Evolutionary conservation across 2,329 filamentous ascomycete genomes (phyloP).

Genomic region (Emmonsiellopsis sp.): DNA sequence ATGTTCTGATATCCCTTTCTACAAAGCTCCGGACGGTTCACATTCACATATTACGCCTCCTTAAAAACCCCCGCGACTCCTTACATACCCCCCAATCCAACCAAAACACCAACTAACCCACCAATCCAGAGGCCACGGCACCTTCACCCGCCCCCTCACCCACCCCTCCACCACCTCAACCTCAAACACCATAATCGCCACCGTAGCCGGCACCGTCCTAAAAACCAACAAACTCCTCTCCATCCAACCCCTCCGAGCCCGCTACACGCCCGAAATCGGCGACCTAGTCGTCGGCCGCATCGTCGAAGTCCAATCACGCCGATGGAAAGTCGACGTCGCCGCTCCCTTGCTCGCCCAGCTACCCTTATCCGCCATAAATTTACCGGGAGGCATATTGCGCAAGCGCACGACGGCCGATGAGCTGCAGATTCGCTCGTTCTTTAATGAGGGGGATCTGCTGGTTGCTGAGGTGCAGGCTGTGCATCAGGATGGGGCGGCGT

Average conservation of each 20-base stretch:
- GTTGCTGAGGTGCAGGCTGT: slow-evolving; percentile 92
- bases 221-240: slow-evolving; percentile 97
- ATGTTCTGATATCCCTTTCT: slow-evolving; percentile 8
- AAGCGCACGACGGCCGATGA: slow-evolving; percentile 93
- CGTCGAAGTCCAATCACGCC: slow-evolving; percentile 82
- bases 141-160: slow-evolving; percentile 55
- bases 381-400: slow-evolving; percentile 85
- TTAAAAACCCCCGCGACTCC: not conserved
- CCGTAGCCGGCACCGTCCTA: slow-evolving; percentile 79
- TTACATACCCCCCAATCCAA: not conserved
- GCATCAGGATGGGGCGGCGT: slow-evolving; percentile 75
- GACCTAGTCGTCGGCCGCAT: slow-evolving; percentile 92
- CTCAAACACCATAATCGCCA: slow-evolving; percentile 66
- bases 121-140: slow-evolving; percentile 71
- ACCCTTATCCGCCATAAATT: slow-evolving; percentile 81
- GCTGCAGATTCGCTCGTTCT: slow-evolving; percentile 94
- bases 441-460: slow-evolving; percentile 86
- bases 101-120: slow-evolving; percentile 11
- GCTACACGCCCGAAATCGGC: slow-evolving; percentile 92
- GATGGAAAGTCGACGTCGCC: slow-evolving; percentile 93
- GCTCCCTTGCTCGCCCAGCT: slow-evolving; percentile 77
- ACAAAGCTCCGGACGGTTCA: not conserved
- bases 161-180: slow-evolving; percentile 33
- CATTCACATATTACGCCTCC: no score
- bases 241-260: slow-evolving; percentile 77